Conservation (phyloP, 192 early-diverging fungal species). For the Backusella parvicylindrica region DNA sequence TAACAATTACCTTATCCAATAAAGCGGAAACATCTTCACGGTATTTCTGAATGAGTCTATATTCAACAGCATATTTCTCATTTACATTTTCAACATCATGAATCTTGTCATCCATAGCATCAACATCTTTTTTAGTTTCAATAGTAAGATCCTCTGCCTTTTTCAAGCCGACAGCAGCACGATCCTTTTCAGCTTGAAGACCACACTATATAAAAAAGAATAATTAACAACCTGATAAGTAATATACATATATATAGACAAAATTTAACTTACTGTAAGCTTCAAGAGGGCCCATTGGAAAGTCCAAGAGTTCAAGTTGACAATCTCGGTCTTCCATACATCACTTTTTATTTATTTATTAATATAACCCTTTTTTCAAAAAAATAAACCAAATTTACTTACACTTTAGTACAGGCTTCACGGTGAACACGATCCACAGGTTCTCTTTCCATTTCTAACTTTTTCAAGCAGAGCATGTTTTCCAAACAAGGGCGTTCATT, state of each 20-base stretch:
- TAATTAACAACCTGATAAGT: neutral
- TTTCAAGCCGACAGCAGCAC: neutral
- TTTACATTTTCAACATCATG: constrained; percentile 4
- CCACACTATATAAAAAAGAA: constrained; percentile 18
- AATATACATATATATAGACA: too few relatives aligned
- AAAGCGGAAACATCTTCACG: constrained; percentile 31
- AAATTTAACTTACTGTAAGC: constrained; percentile 33
- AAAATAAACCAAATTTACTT: neutral
- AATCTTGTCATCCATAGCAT: constrained; percentile 15
- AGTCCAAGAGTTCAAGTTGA: constrained; percentile 13
- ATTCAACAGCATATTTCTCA: constrained; percentile 33
- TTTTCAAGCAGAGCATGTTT: constrained; percentile 2
- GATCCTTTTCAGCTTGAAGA: constrained; percentile 7
- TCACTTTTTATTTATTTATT: neutral
- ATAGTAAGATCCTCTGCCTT: constrained; percentile 10
- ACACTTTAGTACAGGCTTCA: constrained; percentile 26
- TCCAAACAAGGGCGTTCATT: constrained; percentile 20
- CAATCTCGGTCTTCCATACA: constrained; percentile 14
- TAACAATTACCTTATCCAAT: constrained; percentile 27
- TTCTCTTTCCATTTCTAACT: constrained; percentile 10
- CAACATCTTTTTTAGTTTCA: constrained; percentile 3
- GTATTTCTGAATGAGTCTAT: constrained; percentile 26
- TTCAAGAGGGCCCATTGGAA: constrained; percentile 16
- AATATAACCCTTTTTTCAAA: neutral
- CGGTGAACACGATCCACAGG: constrained; percentile 14